Conservation (phyloP, 495 filamentous ascomycete species). For the Achaetomiella virescens region DNA sequence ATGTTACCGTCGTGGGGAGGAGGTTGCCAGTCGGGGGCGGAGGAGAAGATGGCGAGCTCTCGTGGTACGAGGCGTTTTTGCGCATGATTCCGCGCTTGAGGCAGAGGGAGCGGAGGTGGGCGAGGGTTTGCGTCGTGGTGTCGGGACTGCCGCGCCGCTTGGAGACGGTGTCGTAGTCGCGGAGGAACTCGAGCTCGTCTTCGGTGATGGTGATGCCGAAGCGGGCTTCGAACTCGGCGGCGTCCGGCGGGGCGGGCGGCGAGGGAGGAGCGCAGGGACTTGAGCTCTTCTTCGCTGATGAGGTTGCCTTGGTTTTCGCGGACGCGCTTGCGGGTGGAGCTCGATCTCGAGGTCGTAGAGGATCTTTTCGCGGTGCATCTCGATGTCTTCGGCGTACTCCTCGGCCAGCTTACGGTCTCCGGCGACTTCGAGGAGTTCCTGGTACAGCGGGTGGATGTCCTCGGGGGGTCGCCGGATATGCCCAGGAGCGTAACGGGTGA, state of each 20-base stretch:
- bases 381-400: slow-evolving; percentile 27
- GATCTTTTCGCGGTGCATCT: slow-evolving; percentile 20
- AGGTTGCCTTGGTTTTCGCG: slow-evolving; percentile 18
- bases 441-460: slow-evolving; percentile 31
- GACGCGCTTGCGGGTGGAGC: slow-evolving; percentile 20
- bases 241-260: slow-evolving; percentile 5
- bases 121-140: slow-evolving; percentile 11
- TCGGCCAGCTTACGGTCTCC: slow-evolving; percentile 23
- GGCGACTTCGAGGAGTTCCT: slow-evolving; percentile 21
- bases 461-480: slow-evolving; percentile 23
- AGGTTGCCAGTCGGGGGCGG: slow-evolving; percentile 6
- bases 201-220: slow-evolving; percentile 21
- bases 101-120: slow-evolving; percentile 21
- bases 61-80: slow-evolving; percentile 26
- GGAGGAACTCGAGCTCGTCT: slow-evolving; percentile 28
- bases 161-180: slow-evolving; percentile 19
- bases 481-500: slow-evolving; percentile 23
- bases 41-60: slow-evolving; percentile 23
- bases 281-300: slow-evolving; percentile 24
- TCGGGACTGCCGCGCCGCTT: slow-evolving; percentile 11
- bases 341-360: slow-evolving; percentile 23
- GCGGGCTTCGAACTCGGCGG: slow-evolving; percentile 14
- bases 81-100: slow-evolving; percentile 26
- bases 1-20: slow-evolving; percentile 21
- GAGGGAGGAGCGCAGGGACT: slow-evolving; percentile 20